These are phyloP conservation scores for Pontederia paniculata DNA, from an alignment of 176 grass and related monocot species.

Conservation along the genomic window DNA sequence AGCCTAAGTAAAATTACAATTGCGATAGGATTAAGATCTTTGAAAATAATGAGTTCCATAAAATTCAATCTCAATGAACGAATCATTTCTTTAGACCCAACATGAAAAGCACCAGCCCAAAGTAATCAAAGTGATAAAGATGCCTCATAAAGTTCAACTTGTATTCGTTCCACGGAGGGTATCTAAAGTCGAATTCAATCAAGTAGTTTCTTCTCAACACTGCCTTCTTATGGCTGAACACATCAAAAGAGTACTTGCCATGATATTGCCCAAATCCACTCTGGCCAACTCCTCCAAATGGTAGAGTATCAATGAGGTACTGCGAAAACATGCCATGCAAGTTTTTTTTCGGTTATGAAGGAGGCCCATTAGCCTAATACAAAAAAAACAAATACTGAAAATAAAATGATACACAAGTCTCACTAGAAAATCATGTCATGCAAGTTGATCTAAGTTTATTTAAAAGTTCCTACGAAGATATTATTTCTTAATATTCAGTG, in stretches of 20 bases:
- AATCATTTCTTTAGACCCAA: constrained; percentile 46
- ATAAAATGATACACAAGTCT: too few species aligned
- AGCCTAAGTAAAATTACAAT: too few species aligned
- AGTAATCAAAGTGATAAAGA: constrained; percentile 43
- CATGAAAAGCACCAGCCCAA: constrained; percentile 38
- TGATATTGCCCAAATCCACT: constrained; percentile 92
- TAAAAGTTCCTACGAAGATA: too few species aligned
- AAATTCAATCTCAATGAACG: not conserved
- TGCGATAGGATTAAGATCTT: too few species aligned
- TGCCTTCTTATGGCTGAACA: constrained; percentile 88
- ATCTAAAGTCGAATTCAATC: constrained; percentile 48
- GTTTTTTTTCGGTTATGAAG: too few species aligned
- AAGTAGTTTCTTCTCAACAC: constrained; percentile 54
- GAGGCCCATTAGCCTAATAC: too few species aligned
- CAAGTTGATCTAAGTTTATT: too few species aligned
- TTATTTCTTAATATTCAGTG: too few species aligned
- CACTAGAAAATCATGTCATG: too few species aligned
- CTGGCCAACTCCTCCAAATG: constrained; percentile 74
- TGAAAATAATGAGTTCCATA: not conserved
- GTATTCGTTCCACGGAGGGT: constrained; percentile 65
- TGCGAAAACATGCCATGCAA: constrained; percentile 7
- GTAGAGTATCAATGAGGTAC: constrained; percentile 51
- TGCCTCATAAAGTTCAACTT: constrained; percentile 59
- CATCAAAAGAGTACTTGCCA: constrained; percentile 81
- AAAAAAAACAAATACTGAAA: too few species aligned